A percentile compares a stretch with the other conserved stretches of the same genome.
phyloP scores from a whole-genome alignment of 2,329 filamentous ascomycete genomes.

The Xylaria sp. region DNA sequence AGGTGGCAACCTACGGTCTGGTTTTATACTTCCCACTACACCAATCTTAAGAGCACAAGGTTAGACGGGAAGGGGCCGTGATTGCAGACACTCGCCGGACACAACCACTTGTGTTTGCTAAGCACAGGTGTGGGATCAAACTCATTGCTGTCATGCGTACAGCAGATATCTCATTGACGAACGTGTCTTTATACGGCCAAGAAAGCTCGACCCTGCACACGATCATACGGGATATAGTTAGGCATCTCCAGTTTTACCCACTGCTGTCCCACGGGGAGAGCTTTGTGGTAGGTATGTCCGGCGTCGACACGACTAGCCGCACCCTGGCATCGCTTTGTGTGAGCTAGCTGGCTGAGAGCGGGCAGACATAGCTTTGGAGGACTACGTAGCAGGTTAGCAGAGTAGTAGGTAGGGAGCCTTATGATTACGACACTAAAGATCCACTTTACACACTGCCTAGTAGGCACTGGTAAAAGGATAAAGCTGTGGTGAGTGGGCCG shows the following conservation, averaged over 20 bases:
- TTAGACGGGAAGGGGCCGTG: constrained; percentile 12
- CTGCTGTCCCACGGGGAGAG: constrained; percentile 12
- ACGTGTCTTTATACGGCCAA: constrained; percentile 7
- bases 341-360: constrained; percentile 7
- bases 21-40: constrained; percentile 33
- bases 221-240: constrained; percentile 31
- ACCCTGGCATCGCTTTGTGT: constrained; percentile 6
- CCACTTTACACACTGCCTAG: constrained; percentile 15
- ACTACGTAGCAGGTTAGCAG: neutral
- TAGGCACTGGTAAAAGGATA: constrained; percentile 13
- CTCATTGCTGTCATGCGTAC: constrained; percentile 30
- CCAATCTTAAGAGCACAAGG: constrained; percentile 6
- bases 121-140: constrained; percentile 16
- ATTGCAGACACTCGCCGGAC: constrained; percentile 11
- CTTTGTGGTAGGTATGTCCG: constrained; percentile 15
- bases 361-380: constrained; percentile 5
- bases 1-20: constrained; percentile 14
- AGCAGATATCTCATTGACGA: constrained; percentile 21
- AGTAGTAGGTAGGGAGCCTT: constrained; percentile 15
- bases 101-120: constrained; percentile 10
- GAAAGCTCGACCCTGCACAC: constrained; percentile 13
- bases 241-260: constrained; percentile 27
- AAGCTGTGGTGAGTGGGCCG: constrained; percentile 14
- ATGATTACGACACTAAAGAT: constrained; percentile 1
- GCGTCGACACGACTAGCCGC: constrained; percentile 5